phyloP scores from a whole-genome alignment of 2,329 filamentous ascomycete species.

The Cryoendolithus antarcticus region DNA sequence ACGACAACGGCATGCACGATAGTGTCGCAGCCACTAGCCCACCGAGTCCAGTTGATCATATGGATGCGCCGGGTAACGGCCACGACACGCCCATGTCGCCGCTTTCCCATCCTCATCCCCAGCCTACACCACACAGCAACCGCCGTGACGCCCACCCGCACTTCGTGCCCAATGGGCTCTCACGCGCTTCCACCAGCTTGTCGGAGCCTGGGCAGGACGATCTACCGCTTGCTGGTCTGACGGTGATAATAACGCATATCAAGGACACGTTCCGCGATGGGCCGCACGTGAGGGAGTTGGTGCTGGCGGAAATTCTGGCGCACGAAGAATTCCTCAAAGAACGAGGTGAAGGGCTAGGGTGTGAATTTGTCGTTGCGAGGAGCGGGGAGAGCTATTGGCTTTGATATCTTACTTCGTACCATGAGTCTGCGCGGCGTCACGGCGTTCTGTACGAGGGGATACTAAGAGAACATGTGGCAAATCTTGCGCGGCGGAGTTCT shows the following conservation, averaged over 20 bases:
- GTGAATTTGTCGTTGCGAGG: constrained; percentile 62
- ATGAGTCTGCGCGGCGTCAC: no score
- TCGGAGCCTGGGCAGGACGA: no score
- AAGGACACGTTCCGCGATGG: constrained; percentile 76
- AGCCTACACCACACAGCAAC: constrained; percentile 2
- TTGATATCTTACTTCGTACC: constrained; percentile 16
- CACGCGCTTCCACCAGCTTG: background rate
- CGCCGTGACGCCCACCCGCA: background rate
- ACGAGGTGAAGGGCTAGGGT: constrained; percentile 54
- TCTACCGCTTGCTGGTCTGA: constrained; percentile 55
- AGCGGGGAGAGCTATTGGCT: constrained; percentile 48
- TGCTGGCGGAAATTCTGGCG: constrained; percentile 55
- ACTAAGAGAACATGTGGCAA: no score
- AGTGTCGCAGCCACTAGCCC: constrained; percentile 1
- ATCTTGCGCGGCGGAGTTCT: no score
- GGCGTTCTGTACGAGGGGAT: no score
- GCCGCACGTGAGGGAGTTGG: constrained; percentile 49
- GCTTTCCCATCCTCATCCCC: constrained; percentile 2
- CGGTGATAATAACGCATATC: constrained; percentile 81
- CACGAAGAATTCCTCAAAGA: constrained; percentile 40
- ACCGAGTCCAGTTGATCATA: background rate
- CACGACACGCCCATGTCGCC: constrained; percentile 14
- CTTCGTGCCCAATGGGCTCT: constrained; percentile 3
- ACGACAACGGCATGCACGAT: constrained; percentile 10
- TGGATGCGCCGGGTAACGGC: constrained; percentile 7